Evolutionary conservation across 2,329 filamentous ascomycete species (phyloP), one percentile per base, ranked within the genome.

Genomic region (Xylariales sp.): DNA sequence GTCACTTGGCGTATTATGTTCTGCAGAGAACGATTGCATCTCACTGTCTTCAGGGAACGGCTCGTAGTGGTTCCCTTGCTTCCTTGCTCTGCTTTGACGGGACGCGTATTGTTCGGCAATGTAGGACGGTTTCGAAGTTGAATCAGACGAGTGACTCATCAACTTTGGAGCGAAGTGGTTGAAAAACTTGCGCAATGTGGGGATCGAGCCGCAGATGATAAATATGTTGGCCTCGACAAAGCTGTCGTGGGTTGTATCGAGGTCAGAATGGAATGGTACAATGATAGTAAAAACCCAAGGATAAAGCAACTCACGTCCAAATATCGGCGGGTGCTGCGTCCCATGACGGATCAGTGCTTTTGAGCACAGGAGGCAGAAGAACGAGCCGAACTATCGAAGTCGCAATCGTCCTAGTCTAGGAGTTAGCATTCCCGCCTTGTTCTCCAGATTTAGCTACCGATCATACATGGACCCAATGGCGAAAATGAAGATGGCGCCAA

Each of bases 391-490:
- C 29, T 5, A 45, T 27, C 9, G 46, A 47, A 3, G 46, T 47
- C 12, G 40, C 27, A 3, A 47, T 28, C 3, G 46, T 47, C n/a
- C n/a, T n/a, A n/a, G n/a, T n/a, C n/a, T n/a, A n/a, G n/a, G n/a
- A n/a, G n/a, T n/a, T n/a, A n/a, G n/a, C n/a, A n/a, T n/a, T n/a
- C n/a, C n/a, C n/a, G n/a, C n/a, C n/a, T n/a, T n/a, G n/a, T n/a
- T n/a, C n/a, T n/a, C n/a, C n/a, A n/a, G n/a, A n/a, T n/a, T n/a
- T n/a, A n/a, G n/a, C n/a, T n/a, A n/a, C n/a, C n/a, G n/a, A n/a
- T n/a, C n/a, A n/a, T 44, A 61, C 64, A 66, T 64, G 10, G 69
- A 64, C 24, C 69, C 71, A 5, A 74, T 48, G 6, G 60, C 65
- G 36, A 74, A 62, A 24, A 72, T 66, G 10, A 60, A 49, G 1